phyloP scores from a whole-genome alignment of 2,329 filamentous ascomycete species.

The Bipolaris victoriae region DNA sequence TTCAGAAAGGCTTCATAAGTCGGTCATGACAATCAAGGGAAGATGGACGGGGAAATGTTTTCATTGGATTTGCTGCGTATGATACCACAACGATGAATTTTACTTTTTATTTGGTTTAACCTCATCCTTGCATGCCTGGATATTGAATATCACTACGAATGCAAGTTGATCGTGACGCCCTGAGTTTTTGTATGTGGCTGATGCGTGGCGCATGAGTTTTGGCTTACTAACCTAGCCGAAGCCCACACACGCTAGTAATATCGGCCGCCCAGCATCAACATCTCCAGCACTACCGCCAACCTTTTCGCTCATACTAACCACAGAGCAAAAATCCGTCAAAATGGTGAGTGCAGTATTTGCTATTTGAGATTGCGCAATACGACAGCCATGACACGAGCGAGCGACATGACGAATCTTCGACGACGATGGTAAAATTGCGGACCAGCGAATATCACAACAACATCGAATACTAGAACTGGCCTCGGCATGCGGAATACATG shows the following conservation, averaged over 20 bases:
- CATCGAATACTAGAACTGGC: background rate
- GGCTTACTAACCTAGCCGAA: slow-evolving; percentile 41
- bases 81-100: slow-evolving; percentile 36
- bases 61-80: slow-evolving; percentile 23
- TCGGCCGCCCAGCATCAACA: slow-evolving; percentile 24
- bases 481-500: background rate
- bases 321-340: slow-evolving; percentile 48
- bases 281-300: slow-evolving; percentile 44
- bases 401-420: slow-evolving; percentile 24
- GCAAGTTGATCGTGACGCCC: background rate
- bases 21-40: background rate
- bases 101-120: background rate
- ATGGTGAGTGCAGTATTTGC: slow-evolving; percentile 43
- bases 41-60: slow-evolving; percentile 3
- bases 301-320: slow-evolving; percentile 45
- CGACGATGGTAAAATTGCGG: slow-evolving; percentile 27
- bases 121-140: background rate
- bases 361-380: slow-evolving; percentile 9
- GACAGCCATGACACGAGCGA: slow-evolving; percentile 39
- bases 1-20: slow-evolving; percentile 2
- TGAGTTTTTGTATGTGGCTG: slow-evolving; percentile 19
- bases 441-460: slow-evolving; percentile 18
- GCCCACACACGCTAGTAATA: slow-evolving; percentile 41
- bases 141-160: background rate
- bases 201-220: slow-evolving; percentile 15